Conservation (phyloP, 129 eudicot species). For the Deinandra increscens region DNA sequence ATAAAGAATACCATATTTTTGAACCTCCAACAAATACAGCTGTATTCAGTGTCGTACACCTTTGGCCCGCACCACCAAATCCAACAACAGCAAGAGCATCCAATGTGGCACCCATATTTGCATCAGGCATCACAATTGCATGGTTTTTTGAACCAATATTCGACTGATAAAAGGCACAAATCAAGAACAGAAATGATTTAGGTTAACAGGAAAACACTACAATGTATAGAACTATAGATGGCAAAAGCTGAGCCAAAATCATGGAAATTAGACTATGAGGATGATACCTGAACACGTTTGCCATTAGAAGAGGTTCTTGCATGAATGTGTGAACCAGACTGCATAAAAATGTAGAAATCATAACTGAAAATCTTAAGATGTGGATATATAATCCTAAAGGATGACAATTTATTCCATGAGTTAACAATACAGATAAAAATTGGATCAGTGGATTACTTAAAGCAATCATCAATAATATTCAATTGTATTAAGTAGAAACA, state of each 20-base stretch:
- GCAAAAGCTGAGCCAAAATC: neutral
- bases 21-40: conserved; percentile 89
- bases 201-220: conserved; percentile 2
- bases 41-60: conserved; percentile 75
- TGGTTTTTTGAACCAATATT: conserved; percentile 92
- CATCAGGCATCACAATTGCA: conserved; percentile 94
- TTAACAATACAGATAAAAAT: neutral
- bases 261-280: neutral
- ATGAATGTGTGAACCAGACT: conserved; percentile 85
- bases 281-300: conserved; percentile 85
- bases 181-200: conserved; percentile 9
- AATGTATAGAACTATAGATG: neutral
- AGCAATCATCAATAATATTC: neutral
- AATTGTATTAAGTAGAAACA: neutral
- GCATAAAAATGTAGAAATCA: conserved; percentile 20
- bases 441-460: neutral
- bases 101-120: conserved; percentile 67
- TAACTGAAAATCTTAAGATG: neutral
- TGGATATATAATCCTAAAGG: neutral
- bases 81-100: conserved; percentile 82
- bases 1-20: conserved; percentile 56
- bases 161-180: conserved; percentile 40
- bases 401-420: neutral
- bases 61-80: conserved; percentile 95
- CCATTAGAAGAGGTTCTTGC: conserved; percentile 83